Conservation (phyloP, 441 rosid species). For the Bocquillonia castaneifolia region DNA sequence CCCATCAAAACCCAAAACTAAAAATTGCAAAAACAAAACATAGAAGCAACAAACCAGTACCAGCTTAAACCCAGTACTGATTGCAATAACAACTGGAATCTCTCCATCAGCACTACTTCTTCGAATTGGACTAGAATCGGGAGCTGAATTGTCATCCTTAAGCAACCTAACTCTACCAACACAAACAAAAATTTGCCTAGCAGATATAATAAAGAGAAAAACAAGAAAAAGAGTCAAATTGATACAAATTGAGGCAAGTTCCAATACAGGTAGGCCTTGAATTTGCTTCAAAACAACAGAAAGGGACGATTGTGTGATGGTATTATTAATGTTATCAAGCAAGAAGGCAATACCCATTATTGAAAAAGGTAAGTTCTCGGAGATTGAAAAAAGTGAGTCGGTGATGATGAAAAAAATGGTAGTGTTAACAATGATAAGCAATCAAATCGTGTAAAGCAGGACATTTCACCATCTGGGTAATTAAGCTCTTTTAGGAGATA, state of each 20-base stretch:
- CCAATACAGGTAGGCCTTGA: conserved; percentile 53
- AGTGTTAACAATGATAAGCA: conserved; percentile 7
- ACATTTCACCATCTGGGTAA: conserved; percentile 66
- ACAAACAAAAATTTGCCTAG: conserved; percentile 59
- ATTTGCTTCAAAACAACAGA: conserved; percentile 31
- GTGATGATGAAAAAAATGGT: conserved; percentile 22
- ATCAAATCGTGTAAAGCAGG: conserved; percentile 38
- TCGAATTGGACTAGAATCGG: conserved; percentile 42
- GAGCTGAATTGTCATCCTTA: conserved; percentile 56
- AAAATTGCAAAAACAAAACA: conserved; percentile 60
- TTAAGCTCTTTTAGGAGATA: conserved; percentile 25
- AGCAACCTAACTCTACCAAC: conserved; percentile 52
- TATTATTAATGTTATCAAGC: conserved; percentile 40
- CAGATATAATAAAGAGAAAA: conserved; percentile 62
- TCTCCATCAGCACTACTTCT: conserved; percentile 49
- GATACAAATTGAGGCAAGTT: conserved; percentile 64
- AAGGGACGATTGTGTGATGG: conserved; percentile 22
- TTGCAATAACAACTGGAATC: conserved; percentile 35
- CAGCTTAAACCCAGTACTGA: conserved; percentile 61
- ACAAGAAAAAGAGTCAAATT: conserved; percentile 64
- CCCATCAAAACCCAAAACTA: conserved; percentile 73
- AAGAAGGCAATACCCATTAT: conserved; percentile 45
- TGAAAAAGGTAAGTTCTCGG: conserved; percentile 19
- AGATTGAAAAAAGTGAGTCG: conserved; percentile 27
- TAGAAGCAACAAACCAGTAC: conserved; percentile 68